Base-by-base conservation (phyloP, 495 filamentous ascomycete genomes). In the Trichocladium uniseriatum region DNA sequence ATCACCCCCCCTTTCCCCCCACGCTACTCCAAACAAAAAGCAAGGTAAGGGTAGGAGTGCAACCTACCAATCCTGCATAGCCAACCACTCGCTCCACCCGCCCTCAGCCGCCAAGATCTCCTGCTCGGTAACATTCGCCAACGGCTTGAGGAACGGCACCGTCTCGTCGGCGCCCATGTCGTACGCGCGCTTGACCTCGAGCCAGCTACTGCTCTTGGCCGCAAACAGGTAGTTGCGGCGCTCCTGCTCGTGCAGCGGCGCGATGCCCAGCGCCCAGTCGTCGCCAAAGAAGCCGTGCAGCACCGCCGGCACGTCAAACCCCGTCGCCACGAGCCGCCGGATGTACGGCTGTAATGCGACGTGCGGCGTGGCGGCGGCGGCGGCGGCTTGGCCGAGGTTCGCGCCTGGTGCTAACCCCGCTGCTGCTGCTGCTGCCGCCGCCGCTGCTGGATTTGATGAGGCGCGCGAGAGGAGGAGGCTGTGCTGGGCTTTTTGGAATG, bases 251-350 rank as follows among this genome's bases (percentile, higher is more conserved):
- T 95, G 87, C 29, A 96, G 62, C 3, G 83, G 79, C 0, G 87
- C 85, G 29, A 97, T 72, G 2, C 92, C 92, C 8, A 71, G 62
- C 14, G 70, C 63, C 87, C 89, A 98, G 57, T 94, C 85, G 53
- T 96, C 87, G 6, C 92, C 92, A 59, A 98, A 98, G 71, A 94
- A 95, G 28, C 89, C 87, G 58, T 94, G 88, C 50, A 98, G 69
- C 5, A 97, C 79, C 1, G 81, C 83, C 0, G 86, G 85, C 38
- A 80, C 78, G 63, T 96, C 92, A 69, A 90, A 89, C 8, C 89
- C 92, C 1, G 91, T 96, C 5, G 88, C 88, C 31, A 97, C 83
- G 1, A 97, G 74, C 14, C 92, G 86, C 34, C 90, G 84, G 44
- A 97, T 79, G 68, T 94, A 98, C 0, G 92, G 89, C 13, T 90